Evolutionary conservation across 306 rosid genomes (phyloP).

Genomic region (Gastrolobium bilobum): DNA sequence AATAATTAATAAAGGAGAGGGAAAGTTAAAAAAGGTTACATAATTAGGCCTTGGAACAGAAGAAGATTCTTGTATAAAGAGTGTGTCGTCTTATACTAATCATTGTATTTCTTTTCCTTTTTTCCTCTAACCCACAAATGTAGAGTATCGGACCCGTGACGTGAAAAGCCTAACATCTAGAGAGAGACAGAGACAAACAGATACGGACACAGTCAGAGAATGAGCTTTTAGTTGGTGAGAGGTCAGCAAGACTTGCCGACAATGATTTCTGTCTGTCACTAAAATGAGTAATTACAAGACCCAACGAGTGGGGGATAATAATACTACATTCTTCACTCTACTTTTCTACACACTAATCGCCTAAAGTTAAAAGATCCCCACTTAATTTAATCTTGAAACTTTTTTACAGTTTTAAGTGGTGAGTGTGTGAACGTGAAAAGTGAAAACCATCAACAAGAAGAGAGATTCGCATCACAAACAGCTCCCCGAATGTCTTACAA

Average conservation of each 20-base stretch:
- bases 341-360: conserved; percentile 41
- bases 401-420: conserved; percentile 46
- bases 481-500: conserved; percentile 39
- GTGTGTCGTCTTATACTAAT: conserved; percentile 62
- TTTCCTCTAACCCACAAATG: conserved; percentile 35
- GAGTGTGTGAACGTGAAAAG: conserved; percentile 41
- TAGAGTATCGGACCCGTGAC: conserved; percentile 42
- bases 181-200: conserved; percentile 37
- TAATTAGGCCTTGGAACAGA: conserved; percentile 63
- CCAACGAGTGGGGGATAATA: conserved; percentile 30
- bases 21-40: conserved; percentile 29
- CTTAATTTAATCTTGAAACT: conserved; percentile 37
- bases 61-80: conserved; percentile 76
- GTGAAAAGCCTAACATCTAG: conserved; percentile 39
- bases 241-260: conserved; percentile 69
- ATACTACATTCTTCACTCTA: conserved; percentile 42
- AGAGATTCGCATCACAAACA: conserved; percentile 49
- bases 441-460: conserved; percentile 20
- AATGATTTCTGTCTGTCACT: conserved; percentile 59
- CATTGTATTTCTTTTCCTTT: conserved; percentile 51
- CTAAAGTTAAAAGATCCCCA: conserved; percentile 27
- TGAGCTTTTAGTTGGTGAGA: conserved; percentile 58
- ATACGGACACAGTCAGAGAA: conserved; percentile 39
- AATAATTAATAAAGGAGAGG: conserved; percentile 12
- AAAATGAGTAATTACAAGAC: conserved; percentile 52